Percentiles rank a stretch among this genome's conserved stretches.
These are phyloP conservation scores for Suillus clintonianus DNA, from an alignment of 768 basidiomycete species.

Conservation along the genomic window DNA sequence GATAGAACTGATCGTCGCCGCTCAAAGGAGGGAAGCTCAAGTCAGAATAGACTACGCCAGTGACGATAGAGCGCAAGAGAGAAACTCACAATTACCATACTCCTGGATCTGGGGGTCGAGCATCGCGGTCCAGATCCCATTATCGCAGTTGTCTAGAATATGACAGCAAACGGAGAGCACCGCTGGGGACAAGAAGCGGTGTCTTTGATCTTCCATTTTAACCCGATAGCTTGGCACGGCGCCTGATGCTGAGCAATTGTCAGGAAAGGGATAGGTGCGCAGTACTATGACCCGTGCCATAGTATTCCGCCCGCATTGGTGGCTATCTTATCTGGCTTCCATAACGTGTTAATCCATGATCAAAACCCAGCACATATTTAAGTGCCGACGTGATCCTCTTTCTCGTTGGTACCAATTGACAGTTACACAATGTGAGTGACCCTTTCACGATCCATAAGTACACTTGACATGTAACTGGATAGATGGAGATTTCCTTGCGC, in stretches of 20 bases:
- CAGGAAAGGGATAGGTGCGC: neutral
- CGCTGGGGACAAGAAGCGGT: constrained; percentile 52
- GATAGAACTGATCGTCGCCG: constrained; percentile 24
- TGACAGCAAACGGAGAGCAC: constrained; percentile 2
- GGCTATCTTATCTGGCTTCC: neutral
- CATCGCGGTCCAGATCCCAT: constrained; percentile 31
- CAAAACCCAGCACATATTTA: neutral
- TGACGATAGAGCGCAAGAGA: constrained; percentile 17
- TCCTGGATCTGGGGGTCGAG: constrained; percentile 17
- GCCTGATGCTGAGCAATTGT: neutral
- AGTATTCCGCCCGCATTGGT: neutral
- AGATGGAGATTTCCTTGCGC: constrained; percentile 40
- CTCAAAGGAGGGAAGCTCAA: constrained; percentile 22
- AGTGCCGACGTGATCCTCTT: neutral
- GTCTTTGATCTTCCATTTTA: constrained; percentile 26
- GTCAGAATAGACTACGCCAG: constrained; percentile 19
- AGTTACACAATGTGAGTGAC: neutral
- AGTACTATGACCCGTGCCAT: neutral
- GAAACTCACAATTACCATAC: constrained; percentile 16
- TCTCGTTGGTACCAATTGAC: neutral
- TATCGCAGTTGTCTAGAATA: constrained; percentile 17
- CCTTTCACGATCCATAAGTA: neutral
- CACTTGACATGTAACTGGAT: neutral
- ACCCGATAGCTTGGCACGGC: neutral
- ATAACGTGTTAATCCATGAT: neutral